Evolutionary conservation across 306 rosid genomes (phyloP).

Genomic region (Sicyos baderoa): DNA sequence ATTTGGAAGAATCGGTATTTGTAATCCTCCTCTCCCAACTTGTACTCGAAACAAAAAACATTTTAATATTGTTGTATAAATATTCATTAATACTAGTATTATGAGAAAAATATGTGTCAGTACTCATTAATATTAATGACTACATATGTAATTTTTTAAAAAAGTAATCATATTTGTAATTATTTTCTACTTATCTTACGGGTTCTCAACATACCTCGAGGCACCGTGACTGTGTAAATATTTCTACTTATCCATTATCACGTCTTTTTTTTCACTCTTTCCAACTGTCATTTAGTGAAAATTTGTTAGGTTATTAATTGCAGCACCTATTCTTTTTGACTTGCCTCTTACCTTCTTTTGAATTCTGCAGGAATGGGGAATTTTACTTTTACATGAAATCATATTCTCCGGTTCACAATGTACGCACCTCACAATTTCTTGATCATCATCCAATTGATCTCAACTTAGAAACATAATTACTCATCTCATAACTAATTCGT

Average conservation of each 20-base stretch:
- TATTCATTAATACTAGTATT: too few species aligned
- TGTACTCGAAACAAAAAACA: too few species aligned
- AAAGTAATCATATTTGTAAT: too few species aligned
- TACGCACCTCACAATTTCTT: slow-evolving; percentile 35
- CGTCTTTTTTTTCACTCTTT: neutral
- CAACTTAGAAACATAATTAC: neutral
- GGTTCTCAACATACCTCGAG: neutral
- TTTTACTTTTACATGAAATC: slow-evolving; percentile 93
- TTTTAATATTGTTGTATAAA: too few species aligned
- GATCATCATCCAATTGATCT: neutral
- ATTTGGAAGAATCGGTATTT: too few species aligned
- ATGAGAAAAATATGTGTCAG: too few species aligned
- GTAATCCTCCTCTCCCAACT: too few species aligned
- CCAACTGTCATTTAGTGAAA: slow-evolving; percentile 3
- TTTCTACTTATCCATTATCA: neutral
- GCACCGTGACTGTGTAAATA: neutral
- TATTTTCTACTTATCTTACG: neutral
- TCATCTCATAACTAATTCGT: too few species aligned
- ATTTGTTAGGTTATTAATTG: neutral
- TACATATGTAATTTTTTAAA: too few species aligned
- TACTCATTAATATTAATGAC: too few species aligned
- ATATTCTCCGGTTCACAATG: slow-evolving; percentile 91
- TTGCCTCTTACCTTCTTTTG: slow-evolving; percentile 21
- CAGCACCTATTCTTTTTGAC: slow-evolving; percentile 14
- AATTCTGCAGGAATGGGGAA: slow-evolving; percentile 87